Percentiles rank a stretch among this genome's conserved stretches.
Conservation (phyloP, 129 eudicot genomes). For the Flaveria trinervia region DNA sequence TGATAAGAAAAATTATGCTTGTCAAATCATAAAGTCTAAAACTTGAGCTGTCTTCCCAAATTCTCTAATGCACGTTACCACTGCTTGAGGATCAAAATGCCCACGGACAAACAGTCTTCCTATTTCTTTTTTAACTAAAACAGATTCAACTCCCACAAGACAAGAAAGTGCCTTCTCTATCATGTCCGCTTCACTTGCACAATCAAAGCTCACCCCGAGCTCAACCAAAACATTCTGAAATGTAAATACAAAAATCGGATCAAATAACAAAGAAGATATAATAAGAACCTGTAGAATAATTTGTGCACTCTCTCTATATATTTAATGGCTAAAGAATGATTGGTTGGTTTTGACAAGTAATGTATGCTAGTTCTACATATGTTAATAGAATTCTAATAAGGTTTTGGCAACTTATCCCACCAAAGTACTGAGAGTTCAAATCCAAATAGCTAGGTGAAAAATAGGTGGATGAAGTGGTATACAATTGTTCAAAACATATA, state of each 20-base stretch:
- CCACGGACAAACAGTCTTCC: not conserved
- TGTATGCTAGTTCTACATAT: not conserved
- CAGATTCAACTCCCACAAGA: conserved; percentile 5
- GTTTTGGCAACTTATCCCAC: too few species aligned
- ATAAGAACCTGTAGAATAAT: too few species aligned
- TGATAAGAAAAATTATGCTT: too few species aligned
- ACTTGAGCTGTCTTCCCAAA: not conserved
- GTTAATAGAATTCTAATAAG: too few species aligned
- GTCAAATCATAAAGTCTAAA: too few species aligned
- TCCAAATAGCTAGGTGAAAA: too few species aligned
- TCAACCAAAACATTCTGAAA: not conserved
- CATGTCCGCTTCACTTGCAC: not conserved
- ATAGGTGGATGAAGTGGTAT: too few species aligned
- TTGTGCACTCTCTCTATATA: too few species aligned
- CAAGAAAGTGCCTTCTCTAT: not conserved
- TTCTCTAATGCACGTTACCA: not conserved
- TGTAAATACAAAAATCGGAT: not conserved
- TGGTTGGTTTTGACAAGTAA: not conserved
- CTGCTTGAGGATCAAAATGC: conserved; percentile 8
- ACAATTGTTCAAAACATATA: too few species aligned
- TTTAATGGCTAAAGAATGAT: too few species aligned
- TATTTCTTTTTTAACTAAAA: not conserved
- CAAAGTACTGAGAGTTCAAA: too few species aligned
- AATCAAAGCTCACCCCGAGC: not conserved
- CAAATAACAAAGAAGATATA: too few species aligned